Evolutionary conservation across 805 yeast species (phyloP), one percentile per base, ranked within the genome.

Genomic region (Saccharomycopsis fermentans): DNA sequence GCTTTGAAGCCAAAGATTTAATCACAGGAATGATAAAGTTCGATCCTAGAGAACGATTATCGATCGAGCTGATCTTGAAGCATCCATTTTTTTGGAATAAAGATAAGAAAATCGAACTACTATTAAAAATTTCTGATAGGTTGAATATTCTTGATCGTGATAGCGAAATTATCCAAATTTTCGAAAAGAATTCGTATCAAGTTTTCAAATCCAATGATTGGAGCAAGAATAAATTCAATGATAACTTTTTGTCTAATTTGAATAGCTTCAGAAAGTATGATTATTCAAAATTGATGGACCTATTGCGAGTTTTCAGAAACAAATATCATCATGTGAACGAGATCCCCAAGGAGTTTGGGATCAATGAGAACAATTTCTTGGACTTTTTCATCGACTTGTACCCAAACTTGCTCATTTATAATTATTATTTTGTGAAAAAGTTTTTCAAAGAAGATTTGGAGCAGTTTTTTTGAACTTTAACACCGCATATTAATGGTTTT

Each of bases 291-390:
- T 71, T 94, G 52, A 82, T 90, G 83, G 99, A 94, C 69, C 72
- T 94, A 55, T 71, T 94, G 59, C 76, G 99, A 59, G 97, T 97
- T 0, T 71, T 94, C 64, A 78, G 99, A 65, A 94, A 94, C 73
- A 94, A 94, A 70, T 86, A 89, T 67, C 98, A 94, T 70, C 99
- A 94, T 70, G 92, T 80, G 70, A 90, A 90, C 71, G 99, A 94
- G 69, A 73, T 91, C 67, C 96, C 97, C 1, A 77, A 72, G 9
- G 79, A 74, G 14, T 75, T 94, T 59, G 82, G 81, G 56, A 68
- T 67, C 16, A 76, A 80, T 55, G 86, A 94, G 81, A 85, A 82
- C 55, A 97, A 96, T 0, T 94, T 88, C 68, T 87, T 89, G 70
- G 70, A 74, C 51, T 94, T 87, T 69, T 94, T 90, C 71, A 81